Evolutionary conservation across 352 stramenopile species (phyloP).

Genomic region (Globisporangium orthogonon): DNA sequence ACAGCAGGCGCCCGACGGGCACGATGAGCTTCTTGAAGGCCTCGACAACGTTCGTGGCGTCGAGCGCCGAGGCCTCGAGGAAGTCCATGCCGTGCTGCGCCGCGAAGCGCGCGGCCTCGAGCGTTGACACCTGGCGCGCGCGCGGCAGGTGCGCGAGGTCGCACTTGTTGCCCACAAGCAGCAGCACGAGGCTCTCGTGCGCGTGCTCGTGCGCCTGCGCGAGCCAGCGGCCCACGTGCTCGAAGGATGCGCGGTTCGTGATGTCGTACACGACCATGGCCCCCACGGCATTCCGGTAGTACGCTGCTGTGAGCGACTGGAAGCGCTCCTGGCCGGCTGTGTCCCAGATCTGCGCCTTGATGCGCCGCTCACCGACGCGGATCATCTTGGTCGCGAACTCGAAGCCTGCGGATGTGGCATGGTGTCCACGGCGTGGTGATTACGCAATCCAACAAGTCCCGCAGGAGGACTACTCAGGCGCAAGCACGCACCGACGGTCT

Average conservation of each 20-base stretch:
- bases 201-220: constrained; percentile 77
- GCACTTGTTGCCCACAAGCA: constrained; percentile 87
- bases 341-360: constrained; percentile 89
- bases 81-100: constrained; percentile 81
- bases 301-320: constrained; percentile 88
- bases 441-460: no score
- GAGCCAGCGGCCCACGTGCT: constrained; percentile 74
- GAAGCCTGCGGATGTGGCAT: constrained; percentile 27
- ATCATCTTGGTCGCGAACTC: constrained; percentile 88
- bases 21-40: constrained; percentile 88
- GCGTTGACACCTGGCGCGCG: constrained; percentile 77
- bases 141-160: constrained; percentile 73
- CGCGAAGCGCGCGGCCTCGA: constrained; percentile 80
- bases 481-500: constrained; percentile 49
- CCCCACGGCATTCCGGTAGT: constrained; percentile 88
- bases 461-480: no score
- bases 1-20: constrained; percentile 70
- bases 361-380: constrained; percentile 68
- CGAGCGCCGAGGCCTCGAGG: constrained; percentile 78
- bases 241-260: constrained; percentile 81
- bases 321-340: constrained; percentile 89
- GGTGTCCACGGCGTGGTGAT: no score
- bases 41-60: constrained; percentile 84
- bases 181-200: constrained; percentile 76
- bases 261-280: constrained; percentile 93